Evolutionary conservation across 2,329 filamentous ascomycete genomes (phyloP), one percentile per base, ranked within the genome.

Genomic region (Aspergillus neoniger): DNA sequence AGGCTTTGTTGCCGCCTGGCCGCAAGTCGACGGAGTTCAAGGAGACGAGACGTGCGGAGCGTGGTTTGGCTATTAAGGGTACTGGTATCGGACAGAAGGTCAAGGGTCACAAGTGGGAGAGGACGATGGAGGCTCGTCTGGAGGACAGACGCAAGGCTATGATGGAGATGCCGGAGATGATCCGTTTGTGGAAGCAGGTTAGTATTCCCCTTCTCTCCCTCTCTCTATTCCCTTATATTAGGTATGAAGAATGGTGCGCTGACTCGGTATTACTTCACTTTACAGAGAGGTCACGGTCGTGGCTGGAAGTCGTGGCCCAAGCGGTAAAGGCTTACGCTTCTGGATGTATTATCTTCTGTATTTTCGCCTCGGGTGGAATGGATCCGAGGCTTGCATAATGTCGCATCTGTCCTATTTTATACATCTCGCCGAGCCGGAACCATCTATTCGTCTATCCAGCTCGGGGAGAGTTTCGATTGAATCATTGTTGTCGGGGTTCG

Each of bases 81-180:
- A 98, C 94, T 1, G 94, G 95, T 83, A 88, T 92, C 67, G 94
- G 92, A 60, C 88, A 97, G 80, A 88, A 85, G 78, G 94, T 97
- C 76, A 99, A 98, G 89, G 95, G 95, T 77, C 94, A 97, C 79
- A 84, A 87, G 70, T 91, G 93, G 87, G 95, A 99, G 83, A 87
- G 95, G 74, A 90, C 89, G 71, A 82, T 97, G 81, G 88, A 91
- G 79, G 83, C 85, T 63, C 90, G 89, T 78, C 85, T 98, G 85
- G 92, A 96, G 76, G 87, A 91, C 81, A 88, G 92, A 80, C 90
- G 90, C 84, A 86, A 91, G 77, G 95, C 95, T 61, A 97, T 98
- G 91, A 78, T 96, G 81, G 88, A 89, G 62, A 99, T 99, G 95
- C 92, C 94, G 65, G 87, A 89, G 72, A 86, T 98, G 81, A 91